Evolutionary conservation across 1,284 basidiomycete genomes (phyloP), one percentile per base, ranked within the genome.

Genomic region (Malassezia furfur): DNA sequence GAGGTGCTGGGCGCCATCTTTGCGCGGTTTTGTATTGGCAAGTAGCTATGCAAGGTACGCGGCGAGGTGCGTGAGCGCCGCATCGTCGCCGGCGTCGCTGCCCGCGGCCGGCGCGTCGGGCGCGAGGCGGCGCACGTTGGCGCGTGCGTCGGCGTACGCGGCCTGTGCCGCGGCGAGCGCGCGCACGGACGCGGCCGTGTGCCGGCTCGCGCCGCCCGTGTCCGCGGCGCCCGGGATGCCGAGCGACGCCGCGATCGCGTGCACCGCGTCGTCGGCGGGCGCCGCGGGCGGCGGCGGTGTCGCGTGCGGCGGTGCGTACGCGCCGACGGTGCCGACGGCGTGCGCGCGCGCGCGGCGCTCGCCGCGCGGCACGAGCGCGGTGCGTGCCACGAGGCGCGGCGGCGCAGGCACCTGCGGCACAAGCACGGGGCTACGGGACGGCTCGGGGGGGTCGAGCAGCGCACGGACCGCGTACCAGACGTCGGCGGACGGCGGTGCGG

Each of bases 1-100:
- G 86, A 90, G 59, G 79, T 91, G 8, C 74, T 91, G 19, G 88
- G 89, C 57, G 81, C 81, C 34, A 80, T 91, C 34, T 91, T 91
- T 70, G 78, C 80, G 32, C 84, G 86, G 11, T 68, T 68, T 31
- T 68, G 66, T 39, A 66, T 68, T 21, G 66, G 66, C 19, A 68
- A 68, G 36, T 68, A 51, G 47, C 36, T 40, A 22, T 40, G 25
- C 25, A 28, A 28, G 25, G 25, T 15, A 54, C 12, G 21, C 28
- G 21, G 11, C 32, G 11, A 34, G 32, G 49, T 14, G 25, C 15
- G 37, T 1, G 48, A 17, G 31, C 30, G 32, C 32, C 11, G 11
- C 9, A 3, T 34, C 32, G 11, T 34, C 32, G 32, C 32, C 3
- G 11, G 32, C 32, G 25, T 34, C 36, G n/a, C 7, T 14, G n/a